Conservation (phyloP, 2,329 filamentous ascomycete genomes). For the Colletotrichum shisoi region DNA sequence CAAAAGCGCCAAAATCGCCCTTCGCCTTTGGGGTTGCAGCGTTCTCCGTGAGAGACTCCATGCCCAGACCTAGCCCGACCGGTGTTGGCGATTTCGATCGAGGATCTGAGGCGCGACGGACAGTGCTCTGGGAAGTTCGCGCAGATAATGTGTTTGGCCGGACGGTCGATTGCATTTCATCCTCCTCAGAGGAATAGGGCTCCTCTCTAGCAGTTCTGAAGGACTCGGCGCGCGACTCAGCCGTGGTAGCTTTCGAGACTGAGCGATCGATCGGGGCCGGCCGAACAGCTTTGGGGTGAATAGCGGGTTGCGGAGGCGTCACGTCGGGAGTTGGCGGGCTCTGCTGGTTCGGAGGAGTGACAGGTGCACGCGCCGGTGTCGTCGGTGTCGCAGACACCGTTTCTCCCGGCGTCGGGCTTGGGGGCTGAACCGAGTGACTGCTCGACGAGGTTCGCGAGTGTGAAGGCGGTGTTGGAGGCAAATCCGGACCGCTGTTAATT, state of each 20-base stretch:
- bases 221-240: slow-evolving; percentile 71
- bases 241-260: slow-evolving; percentile 62
- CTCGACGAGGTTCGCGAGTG: slow-evolving; percentile 67
- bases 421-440: slow-evolving; percentile 55
- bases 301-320: slow-evolving; percentile 68
- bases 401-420: slow-evolving; percentile 53
- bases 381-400: slow-evolving; percentile 51
- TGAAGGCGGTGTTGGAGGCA: slow-evolving; percentile 70
- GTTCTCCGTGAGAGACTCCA: slow-evolving; percentile 45
- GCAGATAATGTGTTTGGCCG: slow-evolving; percentile 52
- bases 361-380: slow-evolving; percentile 53
- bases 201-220: slow-evolving; percentile 76
- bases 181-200: slow-evolving; percentile 68
- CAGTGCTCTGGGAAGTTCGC: slow-evolving; percentile 56
- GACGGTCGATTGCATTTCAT: slow-evolving; percentile 55
- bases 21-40: slow-evolving; percentile 54
- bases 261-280: slow-evolving; percentile 59
- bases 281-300: slow-evolving; percentile 56
- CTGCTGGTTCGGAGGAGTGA: slow-evolving; percentile 70
- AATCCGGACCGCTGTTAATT: slow-evolving; percentile 57
- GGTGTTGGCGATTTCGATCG: slow-evolving; percentile 38
- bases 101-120: slow-evolving; percentile 50
- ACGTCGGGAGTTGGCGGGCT: slow-evolving; percentile 79
- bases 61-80: slow-evolving; percentile 34
- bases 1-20: slow-evolving; percentile 63